Evolutionary conservation across 2,329 filamentous ascomycete genomes (phyloP).

Genomic region (Trichoderma guizhouense): DNA sequence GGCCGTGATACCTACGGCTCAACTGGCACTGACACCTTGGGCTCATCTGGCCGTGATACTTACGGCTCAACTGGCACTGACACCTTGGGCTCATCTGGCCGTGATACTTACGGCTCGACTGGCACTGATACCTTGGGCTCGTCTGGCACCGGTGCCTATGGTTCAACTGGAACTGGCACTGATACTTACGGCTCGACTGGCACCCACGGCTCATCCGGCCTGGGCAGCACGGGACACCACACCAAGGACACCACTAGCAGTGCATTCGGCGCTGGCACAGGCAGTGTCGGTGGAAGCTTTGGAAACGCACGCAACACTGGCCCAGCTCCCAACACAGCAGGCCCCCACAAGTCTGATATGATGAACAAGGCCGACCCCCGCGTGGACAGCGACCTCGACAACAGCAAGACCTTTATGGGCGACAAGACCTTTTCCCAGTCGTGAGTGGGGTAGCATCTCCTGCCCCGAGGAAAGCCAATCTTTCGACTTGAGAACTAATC

Average conservation of each 20-base stretch:
- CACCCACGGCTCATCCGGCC: neutral
- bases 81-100: neutral
- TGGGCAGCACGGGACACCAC: neutral
- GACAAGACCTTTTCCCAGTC: slow-evolving; percentile 46
- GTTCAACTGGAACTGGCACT: neutral
- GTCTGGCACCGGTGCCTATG: slow-evolving; percentile 16
- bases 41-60: slow-evolving; percentile 15
- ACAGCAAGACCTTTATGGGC: slow-evolving; percentile 51
- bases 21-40: slow-evolving; percentile 22
- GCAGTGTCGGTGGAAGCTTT: slow-evolving; percentile 23
- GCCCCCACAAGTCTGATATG: slow-evolving; percentile 49
- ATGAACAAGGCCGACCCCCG: slow-evolving; percentile 55
- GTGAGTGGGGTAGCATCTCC: slow-evolving; percentile 29
- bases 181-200: neutral
- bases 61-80: slow-evolving; percentile 19
- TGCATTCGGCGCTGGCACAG: slow-evolving; percentile 17
- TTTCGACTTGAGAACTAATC: neutral
- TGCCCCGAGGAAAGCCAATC: neutral
- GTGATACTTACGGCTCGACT: neutral
- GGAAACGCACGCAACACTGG: slow-evolving; percentile 25
- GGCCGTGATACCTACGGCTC: slow-evolving; percentile 12
- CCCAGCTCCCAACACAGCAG: slow-evolving; percentile 35
- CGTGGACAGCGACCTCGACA: slow-evolving; percentile 55
- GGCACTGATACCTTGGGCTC: slow-evolving; percentile 18
- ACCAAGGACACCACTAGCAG: slow-evolving; percentile 9